Evolutionary conservation across 2,329 filamentous ascomycete species (phyloP).

Genomic region (Didymella segeticola): DNA sequence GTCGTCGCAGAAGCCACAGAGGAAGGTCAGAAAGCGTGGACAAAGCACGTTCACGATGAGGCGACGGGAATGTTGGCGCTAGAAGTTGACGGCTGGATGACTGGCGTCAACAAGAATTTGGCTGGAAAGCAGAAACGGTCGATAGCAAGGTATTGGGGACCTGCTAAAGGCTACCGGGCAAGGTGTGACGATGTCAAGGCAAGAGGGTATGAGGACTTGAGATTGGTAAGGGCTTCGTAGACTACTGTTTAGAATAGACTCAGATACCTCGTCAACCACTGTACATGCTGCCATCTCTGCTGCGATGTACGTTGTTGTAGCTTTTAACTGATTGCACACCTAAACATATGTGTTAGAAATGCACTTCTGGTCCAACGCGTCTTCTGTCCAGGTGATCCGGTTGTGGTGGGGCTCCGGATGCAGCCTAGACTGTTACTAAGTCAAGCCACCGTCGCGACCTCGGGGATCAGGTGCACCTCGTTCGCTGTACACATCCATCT

Average conservation of each 20-base stretch:
- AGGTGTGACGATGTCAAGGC: conserved; percentile 34
- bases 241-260: background rate
- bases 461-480: background rate
- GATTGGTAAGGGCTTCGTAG: conserved; percentile 19
- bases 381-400: conserved; percentile 3
- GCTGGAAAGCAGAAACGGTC: conserved; percentile 50
- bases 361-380: too few species aligned
- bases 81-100: conserved; percentile 63
- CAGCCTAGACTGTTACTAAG: conserved; percentile 2
- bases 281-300: too few species aligned
- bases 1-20: conserved; percentile 51
- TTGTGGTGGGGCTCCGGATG: background rate
- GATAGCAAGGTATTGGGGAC: conserved; percentile 57
- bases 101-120: conserved; percentile 61
- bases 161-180: conserved; percentile 54
- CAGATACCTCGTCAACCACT: too few species aligned
- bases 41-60: conserved; percentile 57
- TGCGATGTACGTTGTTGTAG: too few species aligned
- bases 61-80: conserved; percentile 54
- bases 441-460: background rate
- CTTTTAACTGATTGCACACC: too few species aligned
- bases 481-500: background rate
- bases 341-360: too few species aligned
- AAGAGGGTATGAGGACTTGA: conserved; percentile 30
- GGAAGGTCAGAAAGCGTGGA: conserved; percentile 54